Base-by-base conservation (phyloP, 805 yeast species). In the Candida awuae region DNA sequence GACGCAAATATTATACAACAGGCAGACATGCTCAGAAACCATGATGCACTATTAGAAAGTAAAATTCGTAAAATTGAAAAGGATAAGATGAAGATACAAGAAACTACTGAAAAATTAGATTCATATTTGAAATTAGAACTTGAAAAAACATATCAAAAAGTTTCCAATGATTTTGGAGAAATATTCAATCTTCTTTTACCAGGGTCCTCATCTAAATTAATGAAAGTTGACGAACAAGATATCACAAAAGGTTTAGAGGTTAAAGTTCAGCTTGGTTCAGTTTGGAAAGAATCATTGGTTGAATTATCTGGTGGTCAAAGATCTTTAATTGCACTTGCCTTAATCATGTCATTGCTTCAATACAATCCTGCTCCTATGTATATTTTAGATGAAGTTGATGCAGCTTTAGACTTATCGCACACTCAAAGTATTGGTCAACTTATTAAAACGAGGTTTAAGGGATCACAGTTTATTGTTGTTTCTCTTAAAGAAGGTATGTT, bases 311-410 rank as follows among this genome's bases (percentile, higher is more conserved):
- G 99, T 41, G 99, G 99, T 15, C 99, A 92, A 60, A 65, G 97
- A 49, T 92, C 97, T 1, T 72, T 94, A 47, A 84, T 90, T 47
- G 98, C 98, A 0, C 65, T 92, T 41, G 84, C 97, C 3, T 67
- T 90, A 50, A 92, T 92, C 50, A 73, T 90, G 77, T 95, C 97
- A 0, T 67, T 92, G 44, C 66, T 92, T 35, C 95, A 87, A 59
- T 90, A 84, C 67, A 85, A 87, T 58, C 99, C 99, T 5, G 98
- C 99, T 1, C 98, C 98, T 7, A 84, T 92, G 95, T 92, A 92
- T 55, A 90, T 92, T 50, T 66, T 92, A 42, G 98, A 92, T 62
- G 98, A 92, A 63, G 97, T 92, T 28, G 98, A 92, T 65, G 98
- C 99, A 1, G 99, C 99, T 1, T 70, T 92, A 48, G 99, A 92